Percentiles rank a stretch among this genome's conserved stretches.
phyloP scores from a whole-genome alignment of 805 yeast genomes.

The Sugiyamaella chiloensis region DNA sequence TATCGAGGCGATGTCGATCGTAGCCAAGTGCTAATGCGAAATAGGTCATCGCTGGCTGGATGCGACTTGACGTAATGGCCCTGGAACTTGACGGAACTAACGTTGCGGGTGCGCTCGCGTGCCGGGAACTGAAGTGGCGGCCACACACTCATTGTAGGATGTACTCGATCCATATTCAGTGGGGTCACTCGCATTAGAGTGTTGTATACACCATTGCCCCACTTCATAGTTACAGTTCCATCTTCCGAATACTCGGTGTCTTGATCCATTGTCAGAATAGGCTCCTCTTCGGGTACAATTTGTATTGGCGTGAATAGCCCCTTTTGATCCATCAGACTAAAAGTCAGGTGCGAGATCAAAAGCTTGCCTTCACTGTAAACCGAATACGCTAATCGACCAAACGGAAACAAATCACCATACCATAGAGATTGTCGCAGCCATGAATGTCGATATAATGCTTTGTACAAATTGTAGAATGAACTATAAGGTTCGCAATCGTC shows the following conservation, averaged over 20 bases:
- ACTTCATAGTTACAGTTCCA: background rate
- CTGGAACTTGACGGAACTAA: constrained; percentile 21
- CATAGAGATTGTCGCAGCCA: constrained; percentile 30
- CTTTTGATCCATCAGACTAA: too few relatives aligned
- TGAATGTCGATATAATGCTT: constrained; percentile 18
- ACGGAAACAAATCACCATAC: constrained; percentile 27
- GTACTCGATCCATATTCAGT: constrained; percentile 21
- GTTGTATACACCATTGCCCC: background rate
- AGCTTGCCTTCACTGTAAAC: too few relatives aligned
- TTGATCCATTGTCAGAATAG: background rate
- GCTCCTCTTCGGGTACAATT: too few relatives aligned
- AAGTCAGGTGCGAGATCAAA: too few relatives aligned
- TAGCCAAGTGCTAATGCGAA: constrained; percentile 22
- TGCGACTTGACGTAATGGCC: constrained; percentile 15
- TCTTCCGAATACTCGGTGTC: background rate
- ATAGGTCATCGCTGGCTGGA: constrained; percentile 16
- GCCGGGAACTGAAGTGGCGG: constrained; percentile 21
- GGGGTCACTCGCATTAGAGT: constrained; percentile 21
- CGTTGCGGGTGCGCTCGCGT: constrained; percentile 23
- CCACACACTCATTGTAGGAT: constrained; percentile 25
- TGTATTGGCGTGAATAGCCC: too few relatives aligned
- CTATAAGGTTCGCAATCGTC: constrained; percentile 19
- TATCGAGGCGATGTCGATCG: background rate
- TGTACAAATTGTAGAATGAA: constrained; percentile 17
- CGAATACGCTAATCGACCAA: constrained; percentile 26